Percentiles rank a stretch among this genome's conserved stretches.
phyloP scores from a whole-genome alignment of 148 eudicot genomes.

The Dianthus caryophyllus region DNA sequence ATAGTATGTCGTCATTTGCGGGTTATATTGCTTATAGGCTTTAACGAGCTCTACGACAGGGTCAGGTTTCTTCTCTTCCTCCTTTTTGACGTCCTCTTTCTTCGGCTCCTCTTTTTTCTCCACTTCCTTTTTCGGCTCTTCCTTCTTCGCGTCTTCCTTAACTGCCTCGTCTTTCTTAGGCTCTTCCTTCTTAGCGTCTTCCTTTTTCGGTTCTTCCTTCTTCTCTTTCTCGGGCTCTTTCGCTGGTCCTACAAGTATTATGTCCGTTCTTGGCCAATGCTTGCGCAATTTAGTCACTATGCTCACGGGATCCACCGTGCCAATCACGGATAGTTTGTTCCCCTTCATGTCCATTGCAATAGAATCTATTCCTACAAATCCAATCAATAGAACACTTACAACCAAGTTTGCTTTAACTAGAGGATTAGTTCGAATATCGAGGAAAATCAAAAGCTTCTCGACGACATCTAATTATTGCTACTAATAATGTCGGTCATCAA shows the following conservation, averaged over 20 bases:
- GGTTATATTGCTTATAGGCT: slow-evolving; percentile 43
- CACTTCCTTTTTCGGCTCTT: slow-evolving; percentile 34
- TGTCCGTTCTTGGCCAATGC: slow-evolving; percentile 39
- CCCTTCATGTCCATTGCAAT: slow-evolving; percentile 59
- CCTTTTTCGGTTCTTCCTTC: slow-evolving; percentile 34
- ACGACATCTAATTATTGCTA: not conserved
- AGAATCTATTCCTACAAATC: slow-evolving; percentile 46
- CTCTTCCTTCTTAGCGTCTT: slow-evolving; percentile 31
- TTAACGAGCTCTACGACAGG: slow-evolving; percentile 34
- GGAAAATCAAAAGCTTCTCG: not conserved
- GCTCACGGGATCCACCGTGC: slow-evolving; percentile 48
- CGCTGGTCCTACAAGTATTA: slow-evolving; percentile 52
- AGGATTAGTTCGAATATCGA: not conserved
- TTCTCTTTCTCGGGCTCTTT: slow-evolving; percentile 50
- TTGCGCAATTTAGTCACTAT: slow-evolving; percentile 50
- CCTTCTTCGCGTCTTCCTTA: slow-evolving; percentile 31
- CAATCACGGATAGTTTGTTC: slow-evolving; percentile 42
- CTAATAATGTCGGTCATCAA: not conserved
- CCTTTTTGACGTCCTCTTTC: slow-evolving; percentile 33
- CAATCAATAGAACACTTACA: not conserved
- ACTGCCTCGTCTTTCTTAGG: slow-evolving; percentile 21
- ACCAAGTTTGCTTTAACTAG: not conserved
- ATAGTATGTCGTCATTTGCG: slow-evolving; percentile 36
- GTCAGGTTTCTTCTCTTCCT: slow-evolving; percentile 41
- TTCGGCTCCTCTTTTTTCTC: slow-evolving; percentile 40